Percentiles rank a stretch among this genome's conserved stretches.
These are phyloP conservation scores for Scleroderma citrinum DNA, from an alignment of 768 basidiomycete genomes.

Conservation along the genomic window DNA sequence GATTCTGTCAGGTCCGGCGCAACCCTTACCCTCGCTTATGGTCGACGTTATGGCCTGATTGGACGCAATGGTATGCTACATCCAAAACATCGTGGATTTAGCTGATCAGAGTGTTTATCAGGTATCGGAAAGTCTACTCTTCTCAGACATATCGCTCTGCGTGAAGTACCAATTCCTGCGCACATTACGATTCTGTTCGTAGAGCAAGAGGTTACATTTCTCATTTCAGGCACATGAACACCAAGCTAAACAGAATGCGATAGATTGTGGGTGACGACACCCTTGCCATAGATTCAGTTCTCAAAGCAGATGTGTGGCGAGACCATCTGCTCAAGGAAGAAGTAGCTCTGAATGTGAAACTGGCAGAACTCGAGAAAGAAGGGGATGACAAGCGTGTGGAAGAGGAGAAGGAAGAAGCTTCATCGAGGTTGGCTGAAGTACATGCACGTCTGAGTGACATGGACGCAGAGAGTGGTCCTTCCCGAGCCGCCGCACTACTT, in stretches of 20 bases:
- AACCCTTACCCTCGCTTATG: constrained; percentile 80
- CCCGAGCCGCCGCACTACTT: constrained; percentile 81
- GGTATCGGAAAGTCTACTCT: constrained; percentile 97
- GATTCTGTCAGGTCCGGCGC: constrained; percentile 61
- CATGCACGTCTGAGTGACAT: constrained; percentile 92
- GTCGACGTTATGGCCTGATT: constrained; percentile 87
- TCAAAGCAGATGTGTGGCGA: constrained; percentile 99
- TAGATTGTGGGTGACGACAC: constrained; percentile 94
- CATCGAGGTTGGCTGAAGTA: constrained; percentile 77
- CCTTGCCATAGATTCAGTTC: constrained; percentile 83
- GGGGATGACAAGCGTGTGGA: constrained; percentile 76
- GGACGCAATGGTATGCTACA: constrained; percentile 63
- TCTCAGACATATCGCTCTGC: constrained; percentile 87
- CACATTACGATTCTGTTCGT: constrained; percentile 98
- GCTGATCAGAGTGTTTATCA: constrained; percentile 16
- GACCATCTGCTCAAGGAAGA: constrained; percentile 90
- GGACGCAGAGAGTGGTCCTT: constrained; percentile 97
- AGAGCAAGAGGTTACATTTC: constrained; percentile 78
- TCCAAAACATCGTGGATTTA: background rate
- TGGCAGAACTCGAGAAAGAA: constrained; percentile 66
- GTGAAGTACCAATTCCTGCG: constrained; percentile 88
- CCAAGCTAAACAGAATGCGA: background rate
- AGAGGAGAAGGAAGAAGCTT: constrained; percentile 81
- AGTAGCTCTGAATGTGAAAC: constrained; percentile 59
- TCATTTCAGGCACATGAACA: background rate